phyloP scores from a whole-genome alignment of 495 filamentous ascomycete genomes.

The Trichocladium uniseriatum region DNA sequence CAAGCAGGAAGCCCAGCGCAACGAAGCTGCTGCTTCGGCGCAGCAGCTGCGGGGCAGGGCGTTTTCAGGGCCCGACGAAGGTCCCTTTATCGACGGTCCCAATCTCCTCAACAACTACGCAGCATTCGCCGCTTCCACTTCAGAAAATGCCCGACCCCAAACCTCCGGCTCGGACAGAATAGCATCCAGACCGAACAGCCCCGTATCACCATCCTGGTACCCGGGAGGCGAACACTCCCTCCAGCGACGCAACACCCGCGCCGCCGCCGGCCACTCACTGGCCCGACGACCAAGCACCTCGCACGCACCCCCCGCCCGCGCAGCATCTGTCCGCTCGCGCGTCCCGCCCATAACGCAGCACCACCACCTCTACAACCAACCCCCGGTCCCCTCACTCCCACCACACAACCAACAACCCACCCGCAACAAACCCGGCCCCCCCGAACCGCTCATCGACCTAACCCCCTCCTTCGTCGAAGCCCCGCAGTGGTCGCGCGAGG shows the following conservation, averaged over 20 bases:
- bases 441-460: conserved; percentile 57
- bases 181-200: not conserved
- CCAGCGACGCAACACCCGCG: conserved; percentile 21
- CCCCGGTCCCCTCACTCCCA: not conserved
- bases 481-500: conserved; percentile 52
- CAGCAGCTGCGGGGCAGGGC: not conserved
- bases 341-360: not conserved
- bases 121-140: not conserved
- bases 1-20: conserved; percentile 24
- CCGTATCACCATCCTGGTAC: conserved; percentile 32
- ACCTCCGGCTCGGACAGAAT: not conserved
- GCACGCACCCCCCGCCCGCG: not conserved
- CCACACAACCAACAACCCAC: not conserved
- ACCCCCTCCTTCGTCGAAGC: conserved; percentile 65
- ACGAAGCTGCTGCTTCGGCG: conserved; percentile 7
- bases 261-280: too few relatives aligned
- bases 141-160: not conserved
- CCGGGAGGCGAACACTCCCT: conserved; percentile 36
- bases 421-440: not conserved
- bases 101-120: conserved; percentile 38
- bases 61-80: conserved; percentile 1
- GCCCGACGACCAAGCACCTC: conserved; percentile 12
- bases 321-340: not conserved
- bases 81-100: conserved; percentile 41
- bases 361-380: conserved; percentile 35